Evolutionary conservation across 2,329 filamentous ascomycete species (phyloP), one percentile per base, ranked within the genome.

Genomic region (Exophiala lecanii-corni): DNA sequence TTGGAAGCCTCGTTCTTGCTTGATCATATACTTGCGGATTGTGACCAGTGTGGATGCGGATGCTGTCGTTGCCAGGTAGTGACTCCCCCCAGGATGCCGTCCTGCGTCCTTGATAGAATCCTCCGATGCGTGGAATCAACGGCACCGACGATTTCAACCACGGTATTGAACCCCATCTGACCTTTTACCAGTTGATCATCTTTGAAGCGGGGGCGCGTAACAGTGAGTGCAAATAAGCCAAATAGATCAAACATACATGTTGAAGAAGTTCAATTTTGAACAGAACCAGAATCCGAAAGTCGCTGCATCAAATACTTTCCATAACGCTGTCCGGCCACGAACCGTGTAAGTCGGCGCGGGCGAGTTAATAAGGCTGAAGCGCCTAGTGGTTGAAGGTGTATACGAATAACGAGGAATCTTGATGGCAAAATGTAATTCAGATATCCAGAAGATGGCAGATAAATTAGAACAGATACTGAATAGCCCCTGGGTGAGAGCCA

Each of bases 151-250:
- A 32, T 13, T 12, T 16, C 6, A 13, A 51, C 42, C 49, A 30
- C 39, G 15, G 43, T 36, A 26, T 13, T 31, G 17, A 18, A 19
- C 31, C 17, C 50, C 48, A 45, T 57, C 53, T 23, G 55, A 55
- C 55, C 55, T 57, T 57, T 57, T 57, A 57, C 55, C 55, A 57
- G 23, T 39, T 36, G 33, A 31, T 54, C 55, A 57, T 57, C 55
- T 19, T 50, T 18, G 43, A 43, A 52, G 50, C 35, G 23, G n/a
- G n/a, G n/a, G n/a, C n/a, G n/a, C n/a, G n/a, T n/a, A n/a, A n/a
- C n/a, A n/a, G n/a, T n/a, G n/a, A 33, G 35, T 17, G 25, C 34
- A 23, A 13, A 36, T 21, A 13, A 16, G 12, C 23, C 7, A 26
- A 12, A 26, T 26, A 12, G 12, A 6, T 26, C 7, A 26, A 12